Percentiles rank a stretch among this genome's conserved stretches.
These are phyloP conservation scores for Lentinula aciculospora DNA, from an alignment of 768 basidiomycete genomes.

Conservation along the genomic window DNA sequence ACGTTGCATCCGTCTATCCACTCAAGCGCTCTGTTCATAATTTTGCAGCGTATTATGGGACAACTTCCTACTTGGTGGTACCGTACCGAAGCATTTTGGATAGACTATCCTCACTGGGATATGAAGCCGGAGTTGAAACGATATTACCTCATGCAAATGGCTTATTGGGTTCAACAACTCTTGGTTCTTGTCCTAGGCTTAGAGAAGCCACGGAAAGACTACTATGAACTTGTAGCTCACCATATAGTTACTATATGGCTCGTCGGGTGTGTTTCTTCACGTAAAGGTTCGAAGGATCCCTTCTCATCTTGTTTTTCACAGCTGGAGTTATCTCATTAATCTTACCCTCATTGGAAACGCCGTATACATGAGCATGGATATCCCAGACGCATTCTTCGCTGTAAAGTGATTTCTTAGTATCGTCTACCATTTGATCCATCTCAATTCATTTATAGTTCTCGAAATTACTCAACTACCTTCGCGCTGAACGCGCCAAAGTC, in stretches of 20 bases:
- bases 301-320: background rate
- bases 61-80: conserved; percentile 84
- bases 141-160: conserved; percentile 90
- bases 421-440: background rate
- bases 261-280: conserved; percentile 39
- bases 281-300: background rate
- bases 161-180: conserved; percentile 95
- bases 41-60: conserved; percentile 70
- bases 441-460: conserved; percentile 46
- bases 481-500: conserved; percentile 56
- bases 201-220: conserved; percentile 95
- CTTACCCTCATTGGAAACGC: conserved; percentile 86
- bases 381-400: conserved; percentile 85
- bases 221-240: conserved; percentile 79
- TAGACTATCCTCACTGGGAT: conserved; percentile 85
- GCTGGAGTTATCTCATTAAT: conserved; percentile 78
- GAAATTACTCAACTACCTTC: conserved; percentile 86
- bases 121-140: conserved; percentile 82
- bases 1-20: conserved; percentile 17
- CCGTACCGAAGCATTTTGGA: conserved; percentile 79
- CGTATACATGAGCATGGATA: conserved; percentile 95
- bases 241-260: conserved; percentile 95
- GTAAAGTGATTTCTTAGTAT: conserved; percentile 36
- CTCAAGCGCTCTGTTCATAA: background rate
- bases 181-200: conserved; percentile 80